Conservation (phyloP, 2,329 filamentous ascomycete genomes). For the Cladosporium halotolerans region DNA sequence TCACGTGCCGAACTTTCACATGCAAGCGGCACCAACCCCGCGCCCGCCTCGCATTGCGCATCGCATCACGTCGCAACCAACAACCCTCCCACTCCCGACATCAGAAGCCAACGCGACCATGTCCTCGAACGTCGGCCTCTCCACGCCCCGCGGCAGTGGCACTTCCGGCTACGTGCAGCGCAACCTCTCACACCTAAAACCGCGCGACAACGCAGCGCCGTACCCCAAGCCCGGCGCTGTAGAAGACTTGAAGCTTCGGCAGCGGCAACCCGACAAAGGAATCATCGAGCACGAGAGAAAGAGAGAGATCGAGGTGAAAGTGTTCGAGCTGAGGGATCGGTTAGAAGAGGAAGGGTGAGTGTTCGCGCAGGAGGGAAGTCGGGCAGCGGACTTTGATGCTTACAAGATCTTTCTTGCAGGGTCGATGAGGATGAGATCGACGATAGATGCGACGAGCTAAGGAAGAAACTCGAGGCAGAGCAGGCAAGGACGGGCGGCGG, state of each 20-base stretch:
- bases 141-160: conserved; percentile 87
- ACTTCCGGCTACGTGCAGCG: conserved; percentile 97
- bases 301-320: conserved; percentile 84
- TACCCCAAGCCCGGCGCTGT: conserved; percentile 60
- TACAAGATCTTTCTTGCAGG: conserved; percentile 34
- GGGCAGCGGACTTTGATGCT: background rate
- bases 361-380: background rate
- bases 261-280: conserved; percentile 79
- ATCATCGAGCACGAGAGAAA: conserved; percentile 93
- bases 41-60: background rate
- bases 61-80: background rate
- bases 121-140: conserved; percentile 95
- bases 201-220: conserved; percentile 71
- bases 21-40: background rate
- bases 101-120: conserved; percentile 43
- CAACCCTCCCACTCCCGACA: background rate
- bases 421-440: conserved; percentile 90
- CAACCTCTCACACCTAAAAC: conserved; percentile 82
- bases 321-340: conserved; percentile 81
- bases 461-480: conserved; percentile 56
- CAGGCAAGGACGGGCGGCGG: conserved; percentile 44
- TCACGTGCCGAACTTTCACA: background rate
- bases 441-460: conserved; percentile 59
- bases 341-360: conserved; percentile 80
- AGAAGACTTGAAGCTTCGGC: conserved; percentile 64